Base-by-base conservation (phyloP, 2,329 filamentous ascomycete species). In the Cordyceps fumosorosea region DNA sequence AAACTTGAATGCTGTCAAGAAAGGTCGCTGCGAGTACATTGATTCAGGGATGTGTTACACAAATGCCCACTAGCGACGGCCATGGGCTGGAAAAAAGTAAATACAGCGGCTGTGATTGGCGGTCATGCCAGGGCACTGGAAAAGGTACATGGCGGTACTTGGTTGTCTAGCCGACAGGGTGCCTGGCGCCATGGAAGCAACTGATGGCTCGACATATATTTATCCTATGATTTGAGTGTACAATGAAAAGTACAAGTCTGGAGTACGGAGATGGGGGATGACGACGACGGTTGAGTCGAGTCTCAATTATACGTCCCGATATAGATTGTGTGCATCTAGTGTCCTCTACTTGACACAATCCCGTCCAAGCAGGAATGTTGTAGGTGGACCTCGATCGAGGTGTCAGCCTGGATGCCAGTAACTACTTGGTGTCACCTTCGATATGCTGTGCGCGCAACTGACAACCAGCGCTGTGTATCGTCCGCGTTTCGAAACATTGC, bases 101-200 rank as follows among this genome's bases (percentile, higher is more conserved):
- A 60, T 10, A 11, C 29, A 44, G 59, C 10, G 42, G 16, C n/a
- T 29, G 5, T 56, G 26, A 42, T 61, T 55, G 52, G 40, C 10
- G 51, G n/a, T 2, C 2, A 8, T 16, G 6, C 6, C 37, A 5
- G 32, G 11, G 16, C 3, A 20, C 20, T 1, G 6, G 8, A 3
- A 14, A 11, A 50, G 45, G 12, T 61, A 61, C 59, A 50, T 56
- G 18, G 3, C 16, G 20, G 2, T 61, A 61, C 59, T 55, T 61
- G 51, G 59, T 61, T 61, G 59, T 55, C 59, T 16, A 61, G 59
- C 14, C 51, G 51, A 61, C 59, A 20, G 29, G 12, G 45, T 2
- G 42, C 34, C n/a, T 53, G 37, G 32, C 12, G 12, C 34, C 32
- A 57, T 44, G 14, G 42, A n/a, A 10, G n/a, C n/a, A 37, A 24